These are phyloP conservation scores for Penicillium steckii DNA, from an alignment of 495 filamentous ascomycete genomes.

Conservation along the genomic window DNA sequence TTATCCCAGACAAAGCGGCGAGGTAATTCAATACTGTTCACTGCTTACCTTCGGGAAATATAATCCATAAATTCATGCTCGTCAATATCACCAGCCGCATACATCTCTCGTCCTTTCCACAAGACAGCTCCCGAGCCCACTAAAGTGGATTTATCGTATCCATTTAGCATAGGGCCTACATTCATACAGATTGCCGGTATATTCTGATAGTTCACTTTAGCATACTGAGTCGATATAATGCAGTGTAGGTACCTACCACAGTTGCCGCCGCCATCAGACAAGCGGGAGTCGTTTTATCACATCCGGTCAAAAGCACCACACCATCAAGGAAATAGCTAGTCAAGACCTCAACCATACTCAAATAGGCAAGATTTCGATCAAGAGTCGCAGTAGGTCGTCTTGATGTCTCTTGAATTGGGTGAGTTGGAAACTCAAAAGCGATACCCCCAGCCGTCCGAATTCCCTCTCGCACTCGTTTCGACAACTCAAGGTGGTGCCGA, in stretches of 20 bases:
- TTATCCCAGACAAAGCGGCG: not conserved
- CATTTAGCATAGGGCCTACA: conserved; percentile 56
- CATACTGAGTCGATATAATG: not conserved
- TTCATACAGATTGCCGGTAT: conserved; percentile 56
- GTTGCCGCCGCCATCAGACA: conserved; percentile 57
- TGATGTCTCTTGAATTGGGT: conserved; percentile 55
- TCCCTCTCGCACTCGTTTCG: conserved; percentile 53
- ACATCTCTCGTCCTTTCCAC: conserved; percentile 53
- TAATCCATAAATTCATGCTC: conserved; percentile 49
- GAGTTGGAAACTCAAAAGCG: conserved; percentile 55
- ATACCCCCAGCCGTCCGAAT: conserved; percentile 54
- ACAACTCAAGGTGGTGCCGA: conserved; percentile 51
- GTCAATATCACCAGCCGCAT: conserved; percentile 51
- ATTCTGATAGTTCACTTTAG: conserved; percentile 28
- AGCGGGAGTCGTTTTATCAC: conserved; percentile 57
- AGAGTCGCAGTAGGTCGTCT: conserved; percentile 51
- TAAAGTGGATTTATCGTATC: conserved; percentile 42
- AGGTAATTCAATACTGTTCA: not conserved
- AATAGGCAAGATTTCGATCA: conserved; percentile 54
- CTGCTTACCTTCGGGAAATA: conserved; percentile 43
- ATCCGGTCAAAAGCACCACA: conserved; percentile 55
- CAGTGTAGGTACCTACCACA: conserved; percentile 34
- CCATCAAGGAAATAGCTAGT: conserved; percentile 54
- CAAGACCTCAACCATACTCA: conserved; percentile 51
- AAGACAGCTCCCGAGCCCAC: conserved; percentile 49